Evolutionary conservation across 768 basidiomycete genomes (phyloP).

Genomic region (Xerocomus potaroensis): DNA sequence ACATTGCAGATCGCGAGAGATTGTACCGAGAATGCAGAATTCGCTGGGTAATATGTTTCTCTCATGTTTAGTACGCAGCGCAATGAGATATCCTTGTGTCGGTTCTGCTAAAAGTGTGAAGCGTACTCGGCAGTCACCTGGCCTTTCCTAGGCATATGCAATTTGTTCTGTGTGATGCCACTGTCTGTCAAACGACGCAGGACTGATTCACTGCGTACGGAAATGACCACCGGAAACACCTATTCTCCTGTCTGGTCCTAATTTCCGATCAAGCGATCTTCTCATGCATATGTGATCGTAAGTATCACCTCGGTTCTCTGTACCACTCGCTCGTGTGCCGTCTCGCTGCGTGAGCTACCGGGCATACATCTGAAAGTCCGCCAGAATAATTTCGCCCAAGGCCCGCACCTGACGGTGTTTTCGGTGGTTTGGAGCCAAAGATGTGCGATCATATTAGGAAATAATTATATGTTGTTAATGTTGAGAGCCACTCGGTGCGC

Average conservation of each 20-base stretch:
- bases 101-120: slow-evolving; percentile 17
- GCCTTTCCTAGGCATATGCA: slow-evolving; percentile 3
- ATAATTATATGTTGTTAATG: no score
- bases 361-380: no score
- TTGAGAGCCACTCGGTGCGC: slow-evolving; percentile 9
- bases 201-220: slow-evolving; percentile 11
- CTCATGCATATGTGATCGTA: background rate
- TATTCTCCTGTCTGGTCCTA: background rate
- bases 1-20: slow-evolving; percentile 56
- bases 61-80: slow-evolving; percentile 2
- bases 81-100: slow-evolving; percentile 10
- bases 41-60: slow-evolving; percentile 37
- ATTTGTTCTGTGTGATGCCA: background rate
- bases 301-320: background rate
- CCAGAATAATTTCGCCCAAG: no score
- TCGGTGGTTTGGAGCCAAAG: background rate
- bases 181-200: background rate
- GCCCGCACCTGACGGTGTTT: background rate
- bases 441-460: no score
- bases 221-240: slow-evolving; percentile 16
- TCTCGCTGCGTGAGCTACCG: background rate
- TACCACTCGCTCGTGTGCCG: background rate
- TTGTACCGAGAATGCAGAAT: slow-evolving; percentile 55
- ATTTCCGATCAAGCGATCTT: background rate
- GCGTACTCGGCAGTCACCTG: slow-evolving; percentile 9